A percentile compares a stretch with the other conserved stretches of the same genome.
These are phyloP conservation scores for Neurospora sp. DNA, from an alignment of 495 filamentous ascomycete genomes.

Conservation along the genomic window DNA sequence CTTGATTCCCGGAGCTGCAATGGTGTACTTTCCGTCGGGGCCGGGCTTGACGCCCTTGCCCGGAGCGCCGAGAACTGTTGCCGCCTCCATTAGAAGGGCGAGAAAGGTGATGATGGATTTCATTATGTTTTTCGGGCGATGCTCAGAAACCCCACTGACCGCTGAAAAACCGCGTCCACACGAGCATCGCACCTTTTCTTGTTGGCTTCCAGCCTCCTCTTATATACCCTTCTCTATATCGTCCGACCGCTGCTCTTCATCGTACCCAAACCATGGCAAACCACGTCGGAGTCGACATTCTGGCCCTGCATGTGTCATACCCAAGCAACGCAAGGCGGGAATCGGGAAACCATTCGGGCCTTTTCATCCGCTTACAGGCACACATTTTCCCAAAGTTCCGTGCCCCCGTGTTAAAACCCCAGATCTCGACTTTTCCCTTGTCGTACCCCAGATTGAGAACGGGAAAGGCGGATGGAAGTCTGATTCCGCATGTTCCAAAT, in stretches of 20 bases:
- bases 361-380: not conserved
- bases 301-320: not conserved
- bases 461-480: not conserved
- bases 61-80: not conserved
- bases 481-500: not conserved
- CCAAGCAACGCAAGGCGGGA: not conserved
- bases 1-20: constrained; percentile 39
- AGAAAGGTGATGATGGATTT: constrained; percentile 5
- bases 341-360: not conserved
- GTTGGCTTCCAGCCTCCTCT: not conserved
- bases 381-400: not conserved
- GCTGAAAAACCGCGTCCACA: not conserved
- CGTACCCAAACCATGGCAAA: not conserved
- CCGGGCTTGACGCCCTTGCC: constrained; percentile 16
- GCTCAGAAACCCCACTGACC: not conserved
- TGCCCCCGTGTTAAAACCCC: not conserved
- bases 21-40: constrained; percentile 36
- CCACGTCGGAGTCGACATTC: not conserved
- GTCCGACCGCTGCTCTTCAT: not conserved
- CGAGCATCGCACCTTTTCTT: not conserved
- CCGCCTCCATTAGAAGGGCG: constrained; percentile 9
- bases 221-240: not conserved
- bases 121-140: constrained; percentile 3
- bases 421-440: not conserved
- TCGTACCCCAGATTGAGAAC: not conserved